Evolutionary conservation across 2,329 filamentous ascomycete genomes (phyloP), one percentile per base, ranked within the genome.

Genomic region (Hymenoscyphus occultus): DNA sequence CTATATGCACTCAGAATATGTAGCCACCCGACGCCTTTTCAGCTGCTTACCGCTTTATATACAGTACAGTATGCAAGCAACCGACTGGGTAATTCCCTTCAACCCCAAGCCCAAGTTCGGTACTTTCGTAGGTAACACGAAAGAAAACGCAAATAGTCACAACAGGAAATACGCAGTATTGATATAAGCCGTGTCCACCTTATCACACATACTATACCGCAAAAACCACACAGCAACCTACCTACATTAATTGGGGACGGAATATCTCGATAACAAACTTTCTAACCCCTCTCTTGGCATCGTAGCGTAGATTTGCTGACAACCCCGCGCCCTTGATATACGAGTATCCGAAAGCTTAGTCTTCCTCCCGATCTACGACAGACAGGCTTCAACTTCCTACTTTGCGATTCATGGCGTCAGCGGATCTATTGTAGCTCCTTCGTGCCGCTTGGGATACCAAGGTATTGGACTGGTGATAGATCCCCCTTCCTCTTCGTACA

Each of bases 271-370:
- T 74, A 4, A 81, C 77, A 60, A 76, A 73, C 69, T 80, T 81
- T 13, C 79, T 79, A 39, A 80, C 58, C 1, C 77, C 79, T 1
- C 79, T 79, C 60, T 78, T 78, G 13, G 72, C 76, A 39, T 74
- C 72, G 60, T 76, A 76, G 35, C 22, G 22, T 22, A 22, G 22
- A 78, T 72, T 62, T 77, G 68, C 58, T 76, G 68, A 65, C 78
- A 79, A 5, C 75, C 78, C 61, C 10, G 81, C 76, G 3, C 68
- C 74, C 22, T 77, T 71, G 19, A 79, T 70, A 69, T 81, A 22
- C 22, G 22, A 22, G 22, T 22, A 22, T 22, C 75, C 13, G 66
- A 62, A 56, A 80, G 58, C 42, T 76, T 70, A 40, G 67, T 75
- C 16, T 42, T 73, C 16, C 69, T 72, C 28, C 78, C 78, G 10